phyloP scores from a whole-genome alignment of 2,329 filamentous ascomycete genomes.

The Endoconidiophora laricicola region DNA sequence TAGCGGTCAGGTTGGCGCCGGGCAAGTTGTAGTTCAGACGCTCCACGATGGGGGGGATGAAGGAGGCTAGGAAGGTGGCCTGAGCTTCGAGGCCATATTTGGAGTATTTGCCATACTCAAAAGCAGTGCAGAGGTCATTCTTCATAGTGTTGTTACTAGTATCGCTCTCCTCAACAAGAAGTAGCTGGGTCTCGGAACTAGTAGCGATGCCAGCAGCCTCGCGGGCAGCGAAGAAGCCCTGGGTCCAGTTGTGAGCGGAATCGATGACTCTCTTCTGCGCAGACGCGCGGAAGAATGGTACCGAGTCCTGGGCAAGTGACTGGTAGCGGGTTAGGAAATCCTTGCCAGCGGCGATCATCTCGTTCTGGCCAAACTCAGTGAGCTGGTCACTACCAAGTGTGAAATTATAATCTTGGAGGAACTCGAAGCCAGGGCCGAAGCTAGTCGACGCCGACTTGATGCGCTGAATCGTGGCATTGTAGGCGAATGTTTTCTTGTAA shows the following conservation, averaged over 20 bases:
- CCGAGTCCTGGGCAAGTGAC: slow-evolving; percentile 35
- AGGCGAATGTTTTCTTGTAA: slow-evolving; percentile 43
- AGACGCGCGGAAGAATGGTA: slow-evolving; percentile 57
- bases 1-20: slow-evolving; percentile 45
- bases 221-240: slow-evolving; percentile 47
- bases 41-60: slow-evolving; percentile 48
- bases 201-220: slow-evolving; percentile 21
- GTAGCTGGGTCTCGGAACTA: slow-evolving; percentile 33
- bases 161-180: slow-evolving; percentile 51
- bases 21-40: slow-evolving; percentile 54
- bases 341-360: slow-evolving; percentile 58
- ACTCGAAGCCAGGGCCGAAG: slow-evolving; percentile 49
- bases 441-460: slow-evolving; percentile 41
- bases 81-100: slow-evolving; percentile 34
- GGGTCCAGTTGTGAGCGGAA: slow-evolving; percentile 59
- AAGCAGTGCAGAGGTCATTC: slow-evolving; percentile 53
- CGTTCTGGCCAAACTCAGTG: slow-evolving; percentile 46
- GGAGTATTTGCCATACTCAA: slow-evolving; percentile 42
- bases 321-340: slow-evolving; percentile 63
- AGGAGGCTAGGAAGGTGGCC: slow-evolving; percentile 41
- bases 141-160: slow-evolving; percentile 68
- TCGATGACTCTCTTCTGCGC: slow-evolving; percentile 54
- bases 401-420: slow-evolving; percentile 58
- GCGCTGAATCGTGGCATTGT: slow-evolving; percentile 44
- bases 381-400: slow-evolving; percentile 52